phyloP scores from a whole-genome alignment of 192 early-diverging fungal species.

The Linnemannia schmuckeri region DNA sequence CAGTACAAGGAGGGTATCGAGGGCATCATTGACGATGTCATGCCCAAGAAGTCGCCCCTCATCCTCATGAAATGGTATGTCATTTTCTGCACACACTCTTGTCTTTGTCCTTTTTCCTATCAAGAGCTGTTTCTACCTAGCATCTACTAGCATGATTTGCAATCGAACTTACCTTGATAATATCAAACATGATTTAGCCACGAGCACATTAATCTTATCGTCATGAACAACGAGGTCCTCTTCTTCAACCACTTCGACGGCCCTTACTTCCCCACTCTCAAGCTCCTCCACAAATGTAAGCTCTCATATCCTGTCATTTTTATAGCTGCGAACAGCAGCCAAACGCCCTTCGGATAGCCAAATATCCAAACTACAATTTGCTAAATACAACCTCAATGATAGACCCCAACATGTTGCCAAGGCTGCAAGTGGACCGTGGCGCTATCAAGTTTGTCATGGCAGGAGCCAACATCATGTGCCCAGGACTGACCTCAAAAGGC shows the following conservation, averaged over 20 bases:
- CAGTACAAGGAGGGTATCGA: conserved; percentile 89
- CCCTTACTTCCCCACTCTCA: conserved; percentile 87
- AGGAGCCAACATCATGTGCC: conserved; percentile 99
- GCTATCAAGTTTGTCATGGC: conserved; percentile 98
- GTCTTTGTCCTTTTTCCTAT: background rate
- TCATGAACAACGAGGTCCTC: conserved; percentile 86
- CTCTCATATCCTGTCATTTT: background rate
- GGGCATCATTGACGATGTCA: conserved; percentile 88
- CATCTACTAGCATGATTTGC: background rate
- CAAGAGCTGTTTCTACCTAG: background rate
- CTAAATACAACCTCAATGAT: background rate
- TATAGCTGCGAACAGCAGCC: no score
- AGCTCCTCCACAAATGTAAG: conserved; percentile 91
- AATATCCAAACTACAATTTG: no score
- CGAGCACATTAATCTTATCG: conserved; percentile 88
- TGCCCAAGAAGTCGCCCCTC: conserved; percentile 96
- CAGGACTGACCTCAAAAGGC: conserved; percentile 95
- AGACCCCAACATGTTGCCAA: conserved; percentile 93
- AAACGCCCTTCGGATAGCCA: no score
- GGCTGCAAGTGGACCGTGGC: conserved; percentile 93
- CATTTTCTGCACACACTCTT: background rate
- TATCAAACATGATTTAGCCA: conserved; percentile 64
- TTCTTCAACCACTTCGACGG: conserved; percentile 98
- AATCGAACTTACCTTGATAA: background rate
- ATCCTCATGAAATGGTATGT: conserved; percentile 88